Evolutionary conservation across 148 eudicot species (phyloP).

Genomic region (Amaranthus palmeri): DNA sequence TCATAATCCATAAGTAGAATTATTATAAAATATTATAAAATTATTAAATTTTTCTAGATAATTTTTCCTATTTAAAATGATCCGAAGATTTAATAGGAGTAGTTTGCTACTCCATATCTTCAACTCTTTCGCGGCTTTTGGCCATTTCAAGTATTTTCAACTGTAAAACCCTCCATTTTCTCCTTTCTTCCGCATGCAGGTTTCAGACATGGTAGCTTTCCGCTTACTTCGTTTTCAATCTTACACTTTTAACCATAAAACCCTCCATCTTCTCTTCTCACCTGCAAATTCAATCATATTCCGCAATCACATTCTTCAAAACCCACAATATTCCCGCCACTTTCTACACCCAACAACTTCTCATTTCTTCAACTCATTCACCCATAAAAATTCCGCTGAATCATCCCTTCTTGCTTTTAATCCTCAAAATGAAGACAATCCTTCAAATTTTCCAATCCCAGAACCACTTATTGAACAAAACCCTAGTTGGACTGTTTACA

Average conservation of each 20-base stretch:
- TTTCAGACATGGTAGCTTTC: slow-evolving; percentile 47
- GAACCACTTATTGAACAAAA: slow-evolving; percentile 9
- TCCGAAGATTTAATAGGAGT: no score
- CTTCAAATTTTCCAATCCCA: slow-evolving; percentile 5
- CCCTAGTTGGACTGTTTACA: slow-evolving; percentile 29
- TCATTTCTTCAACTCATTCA: slow-evolving; percentile 22
- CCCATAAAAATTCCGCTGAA: slow-evolving; percentile 16
- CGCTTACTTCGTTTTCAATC: slow-evolving; percentile 33
- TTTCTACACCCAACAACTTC: slow-evolving; percentile 14
- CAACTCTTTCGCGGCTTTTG: slow-evolving; percentile 3
- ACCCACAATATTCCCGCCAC: slow-evolving; percentile 35
- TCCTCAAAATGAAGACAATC: slow-evolving; percentile 2
- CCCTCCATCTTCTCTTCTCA: slow-evolving; percentile 4
- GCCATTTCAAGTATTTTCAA: neutral
- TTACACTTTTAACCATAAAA: slow-evolving; percentile 17
- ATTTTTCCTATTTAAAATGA: no score
- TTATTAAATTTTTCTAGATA: no score
- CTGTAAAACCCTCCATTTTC: slow-evolving; percentile 20
- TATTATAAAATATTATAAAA: no score
- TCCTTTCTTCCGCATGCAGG: slow-evolving; percentile 30
- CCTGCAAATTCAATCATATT: neutral
- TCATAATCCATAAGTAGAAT: no score
- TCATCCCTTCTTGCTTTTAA: slow-evolving; percentile 17
- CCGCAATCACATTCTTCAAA: slow-evolving; percentile 10
- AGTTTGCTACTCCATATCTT: neutral